Percentiles rank a stretch among this genome's conserved stretches.
Conservation (phyloP, 352 stramenopile species). For the Globisporangium splendens region DNA sequence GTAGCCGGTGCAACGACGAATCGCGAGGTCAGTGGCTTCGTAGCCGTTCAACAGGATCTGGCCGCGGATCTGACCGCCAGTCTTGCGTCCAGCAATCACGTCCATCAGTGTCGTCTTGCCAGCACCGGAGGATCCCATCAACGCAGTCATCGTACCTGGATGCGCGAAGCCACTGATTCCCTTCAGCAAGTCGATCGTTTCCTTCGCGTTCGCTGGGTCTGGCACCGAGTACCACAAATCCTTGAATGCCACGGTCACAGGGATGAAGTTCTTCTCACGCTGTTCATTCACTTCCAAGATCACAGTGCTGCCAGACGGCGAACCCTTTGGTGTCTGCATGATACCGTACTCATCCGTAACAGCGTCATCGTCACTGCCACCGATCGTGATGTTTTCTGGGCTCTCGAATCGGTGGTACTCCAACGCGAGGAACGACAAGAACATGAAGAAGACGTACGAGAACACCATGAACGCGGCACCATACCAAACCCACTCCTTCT, state of each 20-base stretch:
- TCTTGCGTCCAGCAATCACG: conserved; percentile 70
- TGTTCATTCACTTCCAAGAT: too few relatives aligned
- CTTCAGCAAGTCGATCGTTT: conserved; percentile 29
- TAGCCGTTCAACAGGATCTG: conserved; percentile 51
- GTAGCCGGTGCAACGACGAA: conserved; percentile 16
- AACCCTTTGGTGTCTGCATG: too few relatives aligned
- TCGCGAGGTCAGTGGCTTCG: background rate
- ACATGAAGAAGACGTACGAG: conserved; percentile 16
- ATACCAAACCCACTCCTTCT: conserved; percentile 28
- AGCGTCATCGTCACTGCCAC: conserved; percentile 24
- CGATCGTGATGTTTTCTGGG: background rate
- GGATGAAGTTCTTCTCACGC: too few relatives aligned
- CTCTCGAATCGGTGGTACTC: background rate
- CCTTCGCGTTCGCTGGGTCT: conserved; percentile 23
- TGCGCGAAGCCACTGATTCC: conserved; percentile 21
- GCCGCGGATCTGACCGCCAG: conserved; percentile 77
- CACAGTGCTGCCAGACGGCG: too few relatives aligned
- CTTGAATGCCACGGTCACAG: conserved; percentile 20
- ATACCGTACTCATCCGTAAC: too few relatives aligned
- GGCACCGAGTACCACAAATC: conserved; percentile 14
- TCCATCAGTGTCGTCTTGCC: conserved; percentile 72
- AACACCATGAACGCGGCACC: conserved; percentile 33
- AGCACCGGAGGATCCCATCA: conserved; percentile 31
- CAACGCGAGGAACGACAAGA: background rate
- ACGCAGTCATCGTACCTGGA: conserved; percentile 30